Base-by-base conservation (phyloP, 169 alveolate species). In the Theileria equi region DNA sequence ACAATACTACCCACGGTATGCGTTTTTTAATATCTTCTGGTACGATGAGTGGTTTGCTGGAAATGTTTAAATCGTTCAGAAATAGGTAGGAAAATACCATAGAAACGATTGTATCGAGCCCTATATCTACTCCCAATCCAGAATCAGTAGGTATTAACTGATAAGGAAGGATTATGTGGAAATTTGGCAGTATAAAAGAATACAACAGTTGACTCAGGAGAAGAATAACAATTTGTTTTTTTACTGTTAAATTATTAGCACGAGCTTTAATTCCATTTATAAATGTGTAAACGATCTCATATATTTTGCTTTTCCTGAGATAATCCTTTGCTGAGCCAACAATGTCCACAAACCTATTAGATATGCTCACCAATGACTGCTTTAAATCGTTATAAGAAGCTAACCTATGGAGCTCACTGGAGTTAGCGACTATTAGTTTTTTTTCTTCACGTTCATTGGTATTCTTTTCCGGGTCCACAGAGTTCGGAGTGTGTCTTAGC, bases 101-200 rank as follows among this genome's bases (percentile, higher is more conserved):
- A 3, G 82, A 71, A 1, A 53, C 40, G 4, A 73, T 10, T 10
- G 84, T 54, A 29, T 73, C 84, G 19, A 73, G 40, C 6, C 78
- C 70, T 3, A 73, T 23, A 5, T 62, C 69, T 10, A 35, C 61
- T 19, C 76, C 76, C 6, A 62, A 48, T 13, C 79, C 77, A 3
- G 78, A 73, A 25, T 65, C 57, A 2, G 36, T 21, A 0, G 84
- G 84, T 5, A 73, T 10, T 21, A 73, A 32, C 21, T 73, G 84
- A 29, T 34, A 73, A 7, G 84, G 84, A 23, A 53, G 55, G n/a
- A 64, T 25, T 1, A 73, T 50, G 16, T 64, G 58, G 38, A 38
- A 53, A 7, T 28, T 35, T n/a, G 78, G 60, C 19, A 73, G 34
- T 11, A 13, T 17, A 43, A 61, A 41, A 1, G 50, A 52, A 19